Percentiles rank a stretch among this genome's conserved stretches.
These are phyloP conservation scores for Monilinia polystroma DNA, from an alignment of 2,329 filamentous ascomycete genomes.

Conservation along the genomic window DNA sequence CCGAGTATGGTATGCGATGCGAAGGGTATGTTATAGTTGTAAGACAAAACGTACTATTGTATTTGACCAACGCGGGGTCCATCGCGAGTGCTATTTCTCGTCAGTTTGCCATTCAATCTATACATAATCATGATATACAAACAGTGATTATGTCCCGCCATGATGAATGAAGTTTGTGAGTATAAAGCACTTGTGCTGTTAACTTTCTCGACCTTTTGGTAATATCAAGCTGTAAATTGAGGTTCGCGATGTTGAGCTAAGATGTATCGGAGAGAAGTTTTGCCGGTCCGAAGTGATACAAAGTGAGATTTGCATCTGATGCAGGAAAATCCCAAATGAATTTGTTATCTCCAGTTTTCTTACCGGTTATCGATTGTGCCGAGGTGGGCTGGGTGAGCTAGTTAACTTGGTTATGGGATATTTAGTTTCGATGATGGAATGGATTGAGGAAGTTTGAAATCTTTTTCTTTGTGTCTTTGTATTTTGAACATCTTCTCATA, in stretches of 20 bases:
- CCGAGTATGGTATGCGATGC: constrained; percentile 19
- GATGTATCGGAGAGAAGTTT: constrained; percentile 7
- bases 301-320: neutral
- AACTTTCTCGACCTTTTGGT: neutral
- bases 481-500: neutral
- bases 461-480: neutral
- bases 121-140: constrained; percentile 28
- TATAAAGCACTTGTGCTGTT: constrained; percentile 22
- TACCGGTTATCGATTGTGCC: neutral
- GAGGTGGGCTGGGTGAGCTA: constrained; percentile 1
- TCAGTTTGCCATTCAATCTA: constrained; percentile 26
- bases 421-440: neutral
- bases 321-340: neutral
- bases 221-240: constrained; percentile 19
- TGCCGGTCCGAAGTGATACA: constrained; percentile 1
- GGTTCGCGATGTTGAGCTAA: constrained; percentile 21
- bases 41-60: constrained; percentile 47
- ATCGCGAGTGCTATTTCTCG: constrained; percentile 35
- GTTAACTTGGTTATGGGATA: neutral
- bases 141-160: constrained; percentile 53
- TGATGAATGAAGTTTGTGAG: constrained; percentile 38
- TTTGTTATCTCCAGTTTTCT: constrained; percentile 1
- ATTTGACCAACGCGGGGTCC: constrained; percentile 55
- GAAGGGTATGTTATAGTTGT: neutral
- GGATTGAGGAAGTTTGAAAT: neutral